Conservation (phyloP, 2,329 filamentous ascomycete genomes). For the Colletotrichum magnum region DNA sequence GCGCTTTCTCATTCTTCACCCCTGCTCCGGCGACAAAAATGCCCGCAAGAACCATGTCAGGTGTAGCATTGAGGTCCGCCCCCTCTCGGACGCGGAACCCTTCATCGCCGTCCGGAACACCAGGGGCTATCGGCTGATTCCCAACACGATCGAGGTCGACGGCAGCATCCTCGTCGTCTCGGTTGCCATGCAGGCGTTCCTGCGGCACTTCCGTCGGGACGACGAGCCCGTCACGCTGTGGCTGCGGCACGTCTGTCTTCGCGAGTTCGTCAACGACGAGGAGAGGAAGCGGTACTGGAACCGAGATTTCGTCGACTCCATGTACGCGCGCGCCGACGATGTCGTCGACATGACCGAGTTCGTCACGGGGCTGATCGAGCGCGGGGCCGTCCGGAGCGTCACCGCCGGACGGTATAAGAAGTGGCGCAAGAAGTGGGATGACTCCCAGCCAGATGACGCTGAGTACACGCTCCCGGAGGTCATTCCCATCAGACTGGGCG, state of each 20-base stretch:
- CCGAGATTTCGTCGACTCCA: slow-evolving; percentile 5
- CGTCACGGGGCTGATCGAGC: slow-evolving; percentile 4
- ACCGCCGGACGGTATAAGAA: background rate
- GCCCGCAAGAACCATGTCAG: background rate
- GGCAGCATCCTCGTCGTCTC: background rate
- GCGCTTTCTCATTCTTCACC: slow-evolving; percentile 9
- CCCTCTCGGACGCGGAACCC: background rate
- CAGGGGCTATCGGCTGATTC: slow-evolving; percentile 1
- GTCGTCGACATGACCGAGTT: slow-evolving; percentile 7
- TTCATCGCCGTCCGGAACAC: slow-evolving; percentile 1
- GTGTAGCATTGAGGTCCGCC: background rate
- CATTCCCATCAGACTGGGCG: background rate
- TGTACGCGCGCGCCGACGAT: background rate
- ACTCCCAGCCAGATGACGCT: background rate
- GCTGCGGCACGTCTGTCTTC: background rate
- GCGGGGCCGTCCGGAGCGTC: background rate
- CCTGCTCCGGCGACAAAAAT: slow-evolving; percentile 8
- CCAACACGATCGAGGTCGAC: background rate
- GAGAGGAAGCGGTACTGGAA: background rate
- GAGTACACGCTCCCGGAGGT: background rate
- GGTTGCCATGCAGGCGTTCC: background rate
- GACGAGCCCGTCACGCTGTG: background rate
- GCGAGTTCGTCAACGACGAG: background rate
- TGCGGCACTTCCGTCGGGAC: background rate
- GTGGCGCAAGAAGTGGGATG: background rate